These are phyloP conservation scores for Candida peoriensis DNA, from an alignment of 805 yeast species.

Conservation along the genomic window DNA sequence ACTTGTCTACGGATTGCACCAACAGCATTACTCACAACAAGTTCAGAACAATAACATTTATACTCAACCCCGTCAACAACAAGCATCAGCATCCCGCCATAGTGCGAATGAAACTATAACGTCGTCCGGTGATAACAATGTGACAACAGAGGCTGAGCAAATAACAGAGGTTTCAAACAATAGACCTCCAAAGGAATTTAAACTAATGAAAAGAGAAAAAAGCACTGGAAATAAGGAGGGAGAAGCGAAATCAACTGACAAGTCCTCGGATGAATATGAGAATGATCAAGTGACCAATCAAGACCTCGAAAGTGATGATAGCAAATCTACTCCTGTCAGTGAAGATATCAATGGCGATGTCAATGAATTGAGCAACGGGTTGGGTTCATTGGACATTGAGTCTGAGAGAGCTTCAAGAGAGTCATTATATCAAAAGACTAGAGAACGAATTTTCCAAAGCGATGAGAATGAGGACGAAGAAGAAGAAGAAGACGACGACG, in stretches of 20 bases:
- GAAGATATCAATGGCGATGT: too few relatives aligned
- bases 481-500: conserved; percentile 20
- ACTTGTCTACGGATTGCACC: not conserved
- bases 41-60: not conserved
- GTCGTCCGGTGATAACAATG: too few relatives aligned
- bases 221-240: not conserved
- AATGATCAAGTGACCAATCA: too few relatives aligned
- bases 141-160: too few relatives aligned
- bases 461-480: conserved; percentile 27
- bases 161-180: too few relatives aligned
- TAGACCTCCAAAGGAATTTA: conserved; percentile 13
- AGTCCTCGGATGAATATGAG: too few relatives aligned
- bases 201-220: conserved; percentile 22
- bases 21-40: not conserved
- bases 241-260: not conserved
- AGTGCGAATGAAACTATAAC: not conserved
- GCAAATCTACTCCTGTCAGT: too few relatives aligned
- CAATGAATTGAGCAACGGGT: too few relatives aligned
- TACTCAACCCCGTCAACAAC: conserved; percentile 1
- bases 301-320: too few relatives aligned
- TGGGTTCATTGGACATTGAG: conserved; percentile 21
- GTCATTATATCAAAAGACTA: conserved; percentile 34
- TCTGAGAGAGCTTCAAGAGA: conserved; percentile 36
- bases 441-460: conserved; percentile 33
- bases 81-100: conserved; percentile 3